Conservation (phyloP, 306 rosid species). For the Pachyrhizus erosus region DNA sequence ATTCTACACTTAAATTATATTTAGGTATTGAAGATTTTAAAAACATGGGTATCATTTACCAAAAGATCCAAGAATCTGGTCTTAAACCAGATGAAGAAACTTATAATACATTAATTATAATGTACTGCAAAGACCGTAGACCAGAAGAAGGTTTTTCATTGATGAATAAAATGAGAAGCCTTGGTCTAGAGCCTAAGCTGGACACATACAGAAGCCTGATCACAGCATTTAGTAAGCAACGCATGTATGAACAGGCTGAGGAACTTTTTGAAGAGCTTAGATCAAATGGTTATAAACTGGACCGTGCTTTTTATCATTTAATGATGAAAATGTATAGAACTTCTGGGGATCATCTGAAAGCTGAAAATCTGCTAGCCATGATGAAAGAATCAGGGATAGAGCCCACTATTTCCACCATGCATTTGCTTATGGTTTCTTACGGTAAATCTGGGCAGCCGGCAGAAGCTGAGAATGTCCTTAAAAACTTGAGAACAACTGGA, state of each 20-base stretch:
- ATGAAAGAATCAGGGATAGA: conserved; percentile 92
- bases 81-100: conserved; percentile 83
- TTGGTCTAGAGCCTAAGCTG: conserved; percentile 74
- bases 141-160: conserved; percentile 88
- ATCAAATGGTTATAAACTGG: conserved; percentile 65
- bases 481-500: conserved; percentile 73
- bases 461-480: conserved; percentile 89
- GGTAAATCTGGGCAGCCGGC: conserved; percentile 86
- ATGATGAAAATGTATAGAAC: conserved; percentile 92
- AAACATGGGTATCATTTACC: conserved; percentile 66
- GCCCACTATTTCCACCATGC: conserved; percentile 92
- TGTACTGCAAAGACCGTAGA: conserved; percentile 90
- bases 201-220: conserved; percentile 92
- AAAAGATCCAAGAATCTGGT: conserved; percentile 66
- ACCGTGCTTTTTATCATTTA: conserved; percentile 88
- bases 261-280: conserved; percentile 92
- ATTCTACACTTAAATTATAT: conserved; percentile 75
- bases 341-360: conserved; percentile 79
- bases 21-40: conserved; percentile 72
- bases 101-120: conserved; percentile 71
- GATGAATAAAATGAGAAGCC: conserved; percentile 83
- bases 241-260: conserved; percentile 75
- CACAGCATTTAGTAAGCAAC: conserved; percentile 82
- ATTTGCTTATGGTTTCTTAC: conserved; percentile 90
- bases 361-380: conserved; percentile 70